Evolutionary conservation across 768 basidiomycete genomes (phyloP).

Genomic region (Suillus hirtellus): DNA sequence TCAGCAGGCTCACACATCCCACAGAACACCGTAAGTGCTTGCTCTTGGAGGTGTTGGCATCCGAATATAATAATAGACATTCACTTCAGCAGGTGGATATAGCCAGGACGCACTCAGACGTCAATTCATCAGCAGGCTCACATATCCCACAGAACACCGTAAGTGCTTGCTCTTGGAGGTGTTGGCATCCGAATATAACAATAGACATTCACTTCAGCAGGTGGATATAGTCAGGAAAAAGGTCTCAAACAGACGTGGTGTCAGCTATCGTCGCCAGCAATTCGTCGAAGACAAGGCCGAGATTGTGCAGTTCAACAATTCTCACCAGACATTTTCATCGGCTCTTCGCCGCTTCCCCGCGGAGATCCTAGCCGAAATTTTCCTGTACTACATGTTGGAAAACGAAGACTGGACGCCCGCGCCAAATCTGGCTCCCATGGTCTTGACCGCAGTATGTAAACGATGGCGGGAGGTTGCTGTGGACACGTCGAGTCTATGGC

Average conservation of each 20-base stretch:
- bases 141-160: too few relatives aligned
- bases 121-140: neutral
- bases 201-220: neutral
- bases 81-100: too few relatives aligned
- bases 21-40: too few relatives aligned
- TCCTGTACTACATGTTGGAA: neutral
- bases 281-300: too few relatives aligned
- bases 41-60: too few relatives aligned
- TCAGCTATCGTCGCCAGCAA: too few relatives aligned
- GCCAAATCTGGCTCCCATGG: conserved; percentile 32
- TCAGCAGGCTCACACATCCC: too few relatives aligned
- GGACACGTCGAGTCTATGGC: conserved; percentile 48
- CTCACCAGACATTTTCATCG: neutral
- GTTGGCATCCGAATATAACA: neutral
- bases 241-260: too few relatives aligned
- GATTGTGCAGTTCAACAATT: too few relatives aligned
- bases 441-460: conserved; percentile 41
- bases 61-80: too few relatives aligned
- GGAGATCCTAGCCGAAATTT: neutral
- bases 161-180: neutral
- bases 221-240: neutral
- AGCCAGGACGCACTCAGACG: too few relatives aligned
- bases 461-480: conserved; percentile 43
- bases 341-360: neutral
- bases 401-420: conserved; percentile 27